Conservation (phyloP, 768 basidiomycete species). For the Auriscalpium microsporum region DNA sequence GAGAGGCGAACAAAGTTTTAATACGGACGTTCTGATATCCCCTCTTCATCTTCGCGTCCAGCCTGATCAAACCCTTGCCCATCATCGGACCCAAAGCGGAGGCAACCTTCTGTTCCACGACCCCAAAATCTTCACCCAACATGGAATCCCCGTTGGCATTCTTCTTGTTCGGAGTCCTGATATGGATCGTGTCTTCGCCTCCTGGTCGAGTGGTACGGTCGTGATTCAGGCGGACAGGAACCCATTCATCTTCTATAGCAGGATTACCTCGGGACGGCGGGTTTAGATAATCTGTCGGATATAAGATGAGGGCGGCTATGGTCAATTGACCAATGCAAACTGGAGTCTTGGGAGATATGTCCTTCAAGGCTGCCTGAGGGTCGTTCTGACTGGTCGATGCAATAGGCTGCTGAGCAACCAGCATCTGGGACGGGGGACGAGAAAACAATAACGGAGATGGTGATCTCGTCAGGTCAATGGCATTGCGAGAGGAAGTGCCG, state of each 20-base stretch:
- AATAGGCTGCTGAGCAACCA: conserved; percentile 15
- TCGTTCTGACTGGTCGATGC: conserved; percentile 9
- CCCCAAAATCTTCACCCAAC: conserved; percentile 64
- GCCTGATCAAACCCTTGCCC: conserved; percentile 71
- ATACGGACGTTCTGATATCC: conserved; percentile 51
- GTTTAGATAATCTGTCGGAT: conserved; percentile 63
- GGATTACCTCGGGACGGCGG: conserved; percentile 21
- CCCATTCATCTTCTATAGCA: conserved; percentile 50
- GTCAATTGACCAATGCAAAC: conserved; percentile 82
- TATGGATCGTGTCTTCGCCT: conserved; percentile 66
- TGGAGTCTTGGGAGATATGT: conserved; percentile 70
- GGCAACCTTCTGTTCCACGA: conserved; percentile 82
- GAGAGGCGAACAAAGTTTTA: conserved; percentile 13
- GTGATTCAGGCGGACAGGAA: conserved; percentile 58
- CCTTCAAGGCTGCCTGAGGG: conserved; percentile 35
- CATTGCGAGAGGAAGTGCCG: not conserved
- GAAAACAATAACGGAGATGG: conserved; percentile 6
- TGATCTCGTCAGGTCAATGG: conserved; percentile 8
- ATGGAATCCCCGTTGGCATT: conserved; percentile 43
- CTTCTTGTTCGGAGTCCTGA: conserved; percentile 53
- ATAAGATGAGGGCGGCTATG: conserved; percentile 81
- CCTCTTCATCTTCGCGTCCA: conserved; percentile 70
- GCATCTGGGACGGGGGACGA: conserved; percentile 12
- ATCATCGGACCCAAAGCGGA: conserved; percentile 75
- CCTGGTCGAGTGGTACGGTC: conserved; percentile 48